phyloP scores from a whole-genome alignment of 192 early-diverging fungal genomes.

The Rhizophlyctis rosea region DNA sequence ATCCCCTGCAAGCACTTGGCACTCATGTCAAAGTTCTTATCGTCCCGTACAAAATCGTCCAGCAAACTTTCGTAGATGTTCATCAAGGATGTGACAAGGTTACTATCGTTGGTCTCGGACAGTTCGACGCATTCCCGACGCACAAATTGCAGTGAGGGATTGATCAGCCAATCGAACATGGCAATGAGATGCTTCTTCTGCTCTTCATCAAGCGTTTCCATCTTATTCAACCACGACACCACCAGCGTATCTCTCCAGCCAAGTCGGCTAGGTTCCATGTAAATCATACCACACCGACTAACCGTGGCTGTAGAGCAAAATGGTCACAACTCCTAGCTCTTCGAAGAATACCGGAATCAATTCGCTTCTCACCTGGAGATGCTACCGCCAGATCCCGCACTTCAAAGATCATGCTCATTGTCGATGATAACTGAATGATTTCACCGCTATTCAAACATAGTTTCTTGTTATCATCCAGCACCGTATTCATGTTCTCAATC shows the following conservation, averaged over 20 bases:
- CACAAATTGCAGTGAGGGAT: constrained; percentile 43
- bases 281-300: constrained; percentile 66
- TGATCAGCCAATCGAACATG: constrained; percentile 51
- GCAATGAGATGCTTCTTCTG: constrained; percentile 37
- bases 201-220: constrained; percentile 24
- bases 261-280: constrained; percentile 53
- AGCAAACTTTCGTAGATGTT: constrained; percentile 55
- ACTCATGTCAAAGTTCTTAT: constrained; percentile 30
- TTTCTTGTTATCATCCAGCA: constrained; percentile 61
- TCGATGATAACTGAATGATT: constrained; percentile 59
- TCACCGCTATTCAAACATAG: constrained; percentile 60
- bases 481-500: constrained; percentile 66
- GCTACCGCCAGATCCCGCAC: constrained; percentile 59
- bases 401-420: constrained; percentile 64
- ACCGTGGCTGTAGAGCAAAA: constrained; percentile 44
- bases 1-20: constrained; percentile 40
- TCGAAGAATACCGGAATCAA: not conserved
- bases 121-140: constrained; percentile 48
- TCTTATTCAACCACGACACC: constrained; percentile 51
- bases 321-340: not conserved
- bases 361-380: constrained; percentile 43
- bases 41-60: constrained; percentile 27
- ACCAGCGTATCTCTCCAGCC: constrained; percentile 57
- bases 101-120: constrained; percentile 51
- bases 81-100: constrained; percentile 47